Evolutionary conservation across 768 basidiomycete genomes (phyloP), one percentile per base, ranked within the genome.

Genomic region (Psilocybe subaeruginosa): DNA sequence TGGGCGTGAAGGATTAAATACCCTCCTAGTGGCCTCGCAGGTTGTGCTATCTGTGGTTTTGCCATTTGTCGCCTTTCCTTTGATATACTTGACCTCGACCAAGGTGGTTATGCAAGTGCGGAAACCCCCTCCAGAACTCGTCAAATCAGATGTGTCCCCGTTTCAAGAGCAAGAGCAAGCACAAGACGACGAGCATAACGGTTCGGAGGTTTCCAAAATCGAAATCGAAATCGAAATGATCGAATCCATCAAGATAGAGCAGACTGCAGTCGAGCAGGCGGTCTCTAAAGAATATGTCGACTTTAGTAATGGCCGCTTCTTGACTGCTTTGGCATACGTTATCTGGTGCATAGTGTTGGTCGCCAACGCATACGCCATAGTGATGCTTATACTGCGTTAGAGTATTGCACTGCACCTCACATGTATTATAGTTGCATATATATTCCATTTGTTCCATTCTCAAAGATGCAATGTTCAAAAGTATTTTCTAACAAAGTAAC

Each of bases 11-110:
- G 92, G 92, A 0, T 78, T 93, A 66, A 83, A 85, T 72, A 78
- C 82, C 4, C 79, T 94, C 56, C 83, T 94, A 23, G 85, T 94
- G 55, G 85, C 82, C 3, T 89, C 84, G n/a, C 92, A 93, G 69
- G 92, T 93, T 58, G 77, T 84, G 39, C 80, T 93, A 43, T 88
- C 86, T 16, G 79, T 94, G 66, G 83, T 91, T 16, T 81, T 92
- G 3, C 91, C 91, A 0, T 91, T 91, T 71, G 80, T 92, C 69
- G 79, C 88, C 7, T 83, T 90, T 67, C 91, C 91, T 1, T 80
- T 91, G 54, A 76, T 92, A 60, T 91, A 82, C 71, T 79, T 92
- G 64, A 90, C 88, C 23, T 84, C 86, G 6, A 84, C 80, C 11
- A 77, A 80, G 55, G 71, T 77, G 17, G 77, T 90, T 64, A 91